Base-by-base conservation (phyloP, 2,329 filamentous ascomycete species). In the Xylariaceae sp. region DNA sequence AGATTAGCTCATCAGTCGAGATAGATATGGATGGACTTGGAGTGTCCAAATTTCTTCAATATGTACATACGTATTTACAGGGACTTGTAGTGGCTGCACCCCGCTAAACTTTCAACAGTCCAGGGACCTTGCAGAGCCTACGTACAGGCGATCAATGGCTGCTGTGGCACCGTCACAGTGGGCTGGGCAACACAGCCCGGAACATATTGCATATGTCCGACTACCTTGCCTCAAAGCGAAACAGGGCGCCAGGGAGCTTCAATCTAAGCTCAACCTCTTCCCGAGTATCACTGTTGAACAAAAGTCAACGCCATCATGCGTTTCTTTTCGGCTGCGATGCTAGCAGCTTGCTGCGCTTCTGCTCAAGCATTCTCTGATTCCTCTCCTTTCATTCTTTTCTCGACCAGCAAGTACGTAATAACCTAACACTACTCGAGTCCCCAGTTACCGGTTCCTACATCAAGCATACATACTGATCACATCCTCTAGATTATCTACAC, bases 381-480 rank as follows among this genome's bases (percentile, higher is more conserved):
- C 2, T 93, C 91, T 52, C 93, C 95, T 18, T 95, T 96, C 74
- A 83, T 96, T 71, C 78, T 97, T 64, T 88, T 96, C 73, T 97
- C 93, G 29, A 93, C 89, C 44, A 83, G 89, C 60, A 79, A 87
- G 93, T 96, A 87, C 68, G 88, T 70, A 51, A 44, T 37, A 37
- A 4, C 32, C 32, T 14, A 10, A 37, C 14, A 26, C 23, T 4
- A 26, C 4, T 14, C 12, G 32, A 29, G 10, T 10, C 12, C 54
- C 52, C 21, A 21, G 42, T 21, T 44, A 48, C 50, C 23, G 4
- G 23, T 50, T 18, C 26, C 43, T 29, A 48, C 44, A 18, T 21
- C 20, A 18, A 37, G 48, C 18, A 20, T 40, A 14, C 42, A 18
- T 14, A 48, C 57, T 51, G 54, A 54, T 37, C 50, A 23, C 37